A percentile compares a stretch with the other conserved stretches of the same genome.
These are phyloP conservation scores for Penicillium sp. DNA, from an alignment of 2,329 filamentous ascomycete genomes.

Conservation along the genomic window DNA sequence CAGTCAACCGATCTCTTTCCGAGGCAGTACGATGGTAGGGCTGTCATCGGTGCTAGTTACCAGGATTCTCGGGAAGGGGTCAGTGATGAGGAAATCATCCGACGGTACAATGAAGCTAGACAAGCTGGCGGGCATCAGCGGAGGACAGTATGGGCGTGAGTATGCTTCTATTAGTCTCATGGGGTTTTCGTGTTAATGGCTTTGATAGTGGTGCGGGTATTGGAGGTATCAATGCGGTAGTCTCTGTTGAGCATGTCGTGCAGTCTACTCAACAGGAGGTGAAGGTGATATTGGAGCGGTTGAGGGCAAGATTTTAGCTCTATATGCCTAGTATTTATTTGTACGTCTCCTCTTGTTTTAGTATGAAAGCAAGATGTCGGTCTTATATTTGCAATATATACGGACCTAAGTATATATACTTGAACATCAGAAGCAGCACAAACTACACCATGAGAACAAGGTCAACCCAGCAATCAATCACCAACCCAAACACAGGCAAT, in stretches of 20 bases:
- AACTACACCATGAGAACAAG: background rate
- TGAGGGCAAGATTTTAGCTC: slow-evolving; percentile 1
- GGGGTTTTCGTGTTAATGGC: background rate
- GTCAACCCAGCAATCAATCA: background rate
- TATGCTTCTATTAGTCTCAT: background rate
- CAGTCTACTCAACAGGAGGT: slow-evolving; percentile 7
- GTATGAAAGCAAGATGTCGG: background rate
- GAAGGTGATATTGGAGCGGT: slow-evolving; percentile 1
- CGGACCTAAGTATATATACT: background rate
- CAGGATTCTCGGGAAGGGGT: slow-evolving; percentile 9
- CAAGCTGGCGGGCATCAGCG: slow-evolving; percentile 12
- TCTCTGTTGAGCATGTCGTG: slow-evolving; percentile 11
- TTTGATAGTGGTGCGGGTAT: slow-evolving; percentile 12
- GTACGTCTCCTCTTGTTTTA: background rate
- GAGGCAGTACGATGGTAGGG: slow-evolving; percentile 16
- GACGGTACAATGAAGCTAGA: slow-evolving; percentile 13
- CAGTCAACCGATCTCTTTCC: slow-evolving; percentile 19
- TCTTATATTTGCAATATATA: too few relatives aligned
- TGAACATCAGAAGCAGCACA: too few relatives aligned
- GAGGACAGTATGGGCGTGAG: slow-evolving; percentile 19
- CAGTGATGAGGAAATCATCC: slow-evolving; percentile 15
- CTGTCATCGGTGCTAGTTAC: slow-evolving; percentile 14
- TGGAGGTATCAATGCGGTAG: slow-evolving; percentile 13
- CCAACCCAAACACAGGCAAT: background rate
- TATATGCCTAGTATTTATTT: background rate